These are phyloP conservation scores for Paecilomyces sp. DNA, from an alignment of 2,329 filamentous ascomycete genomes.

Conservation along the genomic window DNA sequence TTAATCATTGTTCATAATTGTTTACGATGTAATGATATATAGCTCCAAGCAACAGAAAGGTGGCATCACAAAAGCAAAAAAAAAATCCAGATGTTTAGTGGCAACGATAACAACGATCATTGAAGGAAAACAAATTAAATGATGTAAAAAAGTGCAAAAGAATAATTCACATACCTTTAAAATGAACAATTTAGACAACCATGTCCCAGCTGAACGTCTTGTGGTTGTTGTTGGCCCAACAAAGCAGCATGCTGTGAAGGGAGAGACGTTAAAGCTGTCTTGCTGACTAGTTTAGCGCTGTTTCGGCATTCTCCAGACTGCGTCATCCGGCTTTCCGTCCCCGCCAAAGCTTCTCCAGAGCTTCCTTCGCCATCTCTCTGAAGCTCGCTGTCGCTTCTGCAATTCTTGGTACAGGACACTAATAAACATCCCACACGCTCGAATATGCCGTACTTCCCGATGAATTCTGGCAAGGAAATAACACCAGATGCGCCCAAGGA, in stretches of 20 bases:
- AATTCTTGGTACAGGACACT: not conserved
- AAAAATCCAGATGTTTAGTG: not conserved
- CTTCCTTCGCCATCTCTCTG: conserved; percentile 1
- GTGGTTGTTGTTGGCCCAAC: not conserved
- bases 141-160: not conserved
- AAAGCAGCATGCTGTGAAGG: not conserved
- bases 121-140: not conserved
- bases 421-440: not conserved
- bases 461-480: conserved; percentile 19
- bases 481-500: conserved; percentile 7
- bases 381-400: conserved; percentile 3
- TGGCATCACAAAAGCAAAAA: not conserved
- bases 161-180: not conserved
- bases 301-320: not conserved
- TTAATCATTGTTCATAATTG: not conserved
- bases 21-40: not conserved
- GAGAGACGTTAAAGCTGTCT: not conserved
- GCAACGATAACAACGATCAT: not conserved
- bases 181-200: not conserved
- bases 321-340: not conserved
- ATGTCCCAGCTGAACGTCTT: not conserved
- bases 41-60: not conserved
- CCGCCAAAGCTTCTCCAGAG: not conserved
- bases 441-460: conserved; percentile 31
- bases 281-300: not conserved